Conservation (phyloP, 768 basidiomycete genomes). For the Leucogyrophana mollusca region DNA sequence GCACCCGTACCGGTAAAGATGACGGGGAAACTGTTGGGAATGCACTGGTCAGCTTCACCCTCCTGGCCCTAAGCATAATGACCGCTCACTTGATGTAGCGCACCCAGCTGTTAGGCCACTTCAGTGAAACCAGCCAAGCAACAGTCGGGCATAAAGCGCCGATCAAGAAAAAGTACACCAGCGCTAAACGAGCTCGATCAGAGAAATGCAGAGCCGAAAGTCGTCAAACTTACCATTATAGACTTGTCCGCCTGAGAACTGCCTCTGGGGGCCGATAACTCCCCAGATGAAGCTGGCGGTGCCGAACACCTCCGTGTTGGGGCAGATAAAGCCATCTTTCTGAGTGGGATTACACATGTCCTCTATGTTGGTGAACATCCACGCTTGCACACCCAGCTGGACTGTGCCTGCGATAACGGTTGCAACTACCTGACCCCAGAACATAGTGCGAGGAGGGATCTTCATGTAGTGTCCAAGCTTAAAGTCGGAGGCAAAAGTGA, state of each 20-base stretch:
- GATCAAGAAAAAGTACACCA: constrained; percentile 78
- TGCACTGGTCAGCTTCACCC: constrained; percentile 19
- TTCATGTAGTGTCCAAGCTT: constrained; percentile 78
- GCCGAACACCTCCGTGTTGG: constrained; percentile 44
- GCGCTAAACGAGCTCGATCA: constrained; percentile 18
- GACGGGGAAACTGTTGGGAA: constrained; percentile 48
- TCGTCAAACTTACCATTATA: constrained; percentile 41
- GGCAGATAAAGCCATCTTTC: constrained; percentile 26
- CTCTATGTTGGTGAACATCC: constrained; percentile 49
- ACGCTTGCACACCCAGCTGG: constrained; percentile 64
- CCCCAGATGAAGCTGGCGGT: constrained; percentile 75
- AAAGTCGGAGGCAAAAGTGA: constrained; percentile 71
- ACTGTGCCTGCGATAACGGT: constrained; percentile 61
- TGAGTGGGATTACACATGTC: constrained; percentile 30
- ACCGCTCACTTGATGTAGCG: constrained; percentile 67
- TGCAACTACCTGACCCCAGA: constrained; percentile 66
- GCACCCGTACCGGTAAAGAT: constrained; percentile 55
- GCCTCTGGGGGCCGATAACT: constrained; percentile 73
- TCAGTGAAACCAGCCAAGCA: constrained; percentile 51
- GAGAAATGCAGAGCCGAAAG: neutral
- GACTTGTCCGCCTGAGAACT: constrained; percentile 65
- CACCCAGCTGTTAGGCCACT: constrained; percentile 61
- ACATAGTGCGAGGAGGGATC: constrained; percentile 66
- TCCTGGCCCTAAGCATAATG: no score
- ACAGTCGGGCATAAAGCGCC: constrained; percentile 62